These are phyloP conservation scores for Pyrenophora graminea DNA, from an alignment of 2,329 filamentous ascomycete species.

Conservation along the genomic window DNA sequence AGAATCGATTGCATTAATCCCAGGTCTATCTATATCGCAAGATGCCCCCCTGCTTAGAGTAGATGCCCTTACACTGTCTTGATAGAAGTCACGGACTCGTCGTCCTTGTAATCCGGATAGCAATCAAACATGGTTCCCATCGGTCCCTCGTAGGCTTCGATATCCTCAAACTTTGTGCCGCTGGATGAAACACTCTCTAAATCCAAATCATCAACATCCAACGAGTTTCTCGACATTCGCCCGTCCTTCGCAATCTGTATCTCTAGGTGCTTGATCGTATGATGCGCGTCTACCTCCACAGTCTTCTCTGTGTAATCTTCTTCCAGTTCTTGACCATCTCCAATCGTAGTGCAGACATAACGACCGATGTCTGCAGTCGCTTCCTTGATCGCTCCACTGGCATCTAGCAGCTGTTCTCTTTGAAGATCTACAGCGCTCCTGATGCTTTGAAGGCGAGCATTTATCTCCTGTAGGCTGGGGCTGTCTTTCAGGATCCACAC, in stretches of 20 bases:
- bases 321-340: not conserved
- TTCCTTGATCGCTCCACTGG: slow-evolving; percentile 4
- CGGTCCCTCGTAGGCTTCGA: slow-evolving; percentile 2
- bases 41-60: too few species aligned
- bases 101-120: not conserved
- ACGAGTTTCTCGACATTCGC: not conserved
- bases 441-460: slow-evolving; percentile 2
- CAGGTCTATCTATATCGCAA: too few species aligned
- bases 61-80: not conserved
- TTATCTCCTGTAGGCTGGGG: slow-evolving; percentile 13
- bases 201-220: slow-evolving; percentile 1
- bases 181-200: too few species aligned
- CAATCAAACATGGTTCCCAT: not conserved
- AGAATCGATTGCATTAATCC: too few species aligned
- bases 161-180: slow-evolving; percentile 10
- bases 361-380: slow-evolving; percentile 1
- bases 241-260: not conserved
- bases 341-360: slow-evolving; percentile 5
- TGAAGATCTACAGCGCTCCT: slow-evolving; percentile 1
- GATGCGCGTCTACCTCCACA: not conserved
- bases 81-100: not conserved
- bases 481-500: slow-evolving; percentile 3
- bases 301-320: not conserved
- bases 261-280: slow-evolving; percentile 4
- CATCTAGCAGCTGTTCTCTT: slow-evolving; percentile 7